Percentiles rank a stretch among this genome's conserved stretches.
These are phyloP conservation scores for Paecilomyces formosus DNA, from an alignment of 2,329 filamentous ascomycete species.

Conservation along the genomic window DNA sequence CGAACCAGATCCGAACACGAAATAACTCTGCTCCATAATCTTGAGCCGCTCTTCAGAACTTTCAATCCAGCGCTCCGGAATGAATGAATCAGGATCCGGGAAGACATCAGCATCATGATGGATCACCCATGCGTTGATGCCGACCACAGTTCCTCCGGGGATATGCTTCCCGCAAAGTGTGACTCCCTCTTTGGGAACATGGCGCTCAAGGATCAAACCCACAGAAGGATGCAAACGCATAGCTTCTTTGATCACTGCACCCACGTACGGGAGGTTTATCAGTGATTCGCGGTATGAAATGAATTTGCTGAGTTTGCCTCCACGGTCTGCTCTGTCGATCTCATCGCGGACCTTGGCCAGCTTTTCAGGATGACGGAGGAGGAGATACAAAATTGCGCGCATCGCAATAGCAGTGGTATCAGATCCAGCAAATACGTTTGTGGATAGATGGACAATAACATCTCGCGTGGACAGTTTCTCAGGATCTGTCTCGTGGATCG, in stretches of 20 bases:
- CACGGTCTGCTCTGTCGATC: slow-evolving; percentile 22
- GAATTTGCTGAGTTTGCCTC: slow-evolving; percentile 13
- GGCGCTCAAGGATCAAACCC: slow-evolving; percentile 25
- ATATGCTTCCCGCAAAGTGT: slow-evolving; percentile 21
- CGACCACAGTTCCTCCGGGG: slow-evolving; percentile 30
- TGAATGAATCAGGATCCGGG: slow-evolving; percentile 16
- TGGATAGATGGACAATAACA: slow-evolving; percentile 19
- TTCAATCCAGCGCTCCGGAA: slow-evolving; percentile 21
- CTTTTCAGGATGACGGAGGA: slow-evolving; percentile 21
- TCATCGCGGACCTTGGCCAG: slow-evolving; percentile 32
- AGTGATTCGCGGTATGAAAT: slow-evolving; percentile 18
- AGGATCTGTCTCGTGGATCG: slow-evolving; percentile 18
- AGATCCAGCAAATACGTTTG: slow-evolving; percentile 19
- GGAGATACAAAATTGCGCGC: slow-evolving; percentile 32
- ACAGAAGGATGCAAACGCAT: slow-evolving; percentile 30
- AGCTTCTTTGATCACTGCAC: slow-evolving; percentile 29
- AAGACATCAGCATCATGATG: slow-evolving; percentile 12
- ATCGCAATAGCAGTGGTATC: slow-evolving; percentile 33
- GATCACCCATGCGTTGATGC: slow-evolving; percentile 20
- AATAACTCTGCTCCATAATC: slow-evolving; percentile 3
- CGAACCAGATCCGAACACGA: slow-evolving; percentile 15
- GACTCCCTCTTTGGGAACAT: slow-evolving; percentile 22
- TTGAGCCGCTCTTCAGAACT: slow-evolving; percentile 14
- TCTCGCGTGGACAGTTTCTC: slow-evolving; percentile 20
- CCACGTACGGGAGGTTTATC: slow-evolving; percentile 25